Conservation (phyloP, 2,329 filamentous ascomycete genomes). For the Sporothrix humicola region DNA sequence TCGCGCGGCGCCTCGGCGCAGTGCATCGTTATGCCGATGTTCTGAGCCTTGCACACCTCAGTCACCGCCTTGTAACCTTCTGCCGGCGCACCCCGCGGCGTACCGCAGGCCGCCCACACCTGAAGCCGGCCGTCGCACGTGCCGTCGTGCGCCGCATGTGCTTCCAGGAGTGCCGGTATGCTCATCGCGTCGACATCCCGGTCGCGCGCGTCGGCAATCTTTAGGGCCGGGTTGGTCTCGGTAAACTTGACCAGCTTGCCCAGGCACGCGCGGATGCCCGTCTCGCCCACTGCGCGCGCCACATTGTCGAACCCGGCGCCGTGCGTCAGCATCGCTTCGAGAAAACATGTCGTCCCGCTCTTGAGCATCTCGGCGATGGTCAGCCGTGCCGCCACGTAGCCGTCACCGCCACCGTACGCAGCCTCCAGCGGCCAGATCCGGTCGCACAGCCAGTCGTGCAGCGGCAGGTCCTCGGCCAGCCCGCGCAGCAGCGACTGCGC, state of each 20-base stretch:
- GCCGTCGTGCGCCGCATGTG: background rate
- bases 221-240: slow-evolving; percentile 44
- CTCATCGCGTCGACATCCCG: background rate
- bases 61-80: background rate
- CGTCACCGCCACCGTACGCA: slow-evolving; percentile 46
- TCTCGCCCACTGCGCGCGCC: slow-evolving; percentile 37
- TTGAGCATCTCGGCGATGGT: slow-evolving; percentile 59
- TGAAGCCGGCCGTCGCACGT: background rate
- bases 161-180: background rate
- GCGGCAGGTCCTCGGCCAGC: slow-evolving; percentile 55
- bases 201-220: background rate
- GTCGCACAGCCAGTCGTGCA: slow-evolving; percentile 59
- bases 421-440: slow-evolving; percentile 52
- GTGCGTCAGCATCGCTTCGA: slow-evolving; percentile 56
- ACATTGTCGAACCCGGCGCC: slow-evolving; percentile 41
- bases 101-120: background rate
- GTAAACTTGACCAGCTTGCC: slow-evolving; percentile 48
- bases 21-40: background rate
- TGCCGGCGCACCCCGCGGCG: background rate
- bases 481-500: slow-evolving; percentile 43
- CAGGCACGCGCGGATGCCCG: slow-evolving; percentile 39
- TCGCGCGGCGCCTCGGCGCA: background rate
- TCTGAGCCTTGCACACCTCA: background rate
- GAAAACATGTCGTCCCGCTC: slow-evolving; percentile 57
- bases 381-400: slow-evolving; percentile 54